Evolutionary conservation across 768 basidiomycete genomes (phyloP).

Genomic region (Auricularia auricula-judae): DNA sequence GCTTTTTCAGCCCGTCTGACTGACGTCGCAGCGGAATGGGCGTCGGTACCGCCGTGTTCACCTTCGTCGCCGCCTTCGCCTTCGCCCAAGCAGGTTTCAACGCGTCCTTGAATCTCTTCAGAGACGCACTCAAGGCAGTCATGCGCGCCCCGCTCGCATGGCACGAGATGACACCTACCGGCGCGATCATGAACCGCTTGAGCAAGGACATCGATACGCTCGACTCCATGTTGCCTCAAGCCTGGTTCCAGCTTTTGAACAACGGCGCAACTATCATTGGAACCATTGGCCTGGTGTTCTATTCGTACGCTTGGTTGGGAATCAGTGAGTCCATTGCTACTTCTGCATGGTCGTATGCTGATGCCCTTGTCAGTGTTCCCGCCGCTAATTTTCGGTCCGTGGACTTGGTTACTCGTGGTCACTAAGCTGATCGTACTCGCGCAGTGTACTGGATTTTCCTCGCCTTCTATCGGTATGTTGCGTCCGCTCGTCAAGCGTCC

Average conservation of each 20-base stretch:
- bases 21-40: background rate
- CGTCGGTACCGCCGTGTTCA: background rate
- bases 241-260: slow-evolving; percentile 31
- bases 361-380: slow-evolving; percentile 26
- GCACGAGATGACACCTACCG: slow-evolving; percentile 64
- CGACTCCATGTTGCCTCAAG: slow-evolving; percentile 38
- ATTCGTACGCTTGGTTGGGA: slow-evolving; percentile 56
- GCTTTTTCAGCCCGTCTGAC: background rate
- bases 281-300: slow-evolving; percentile 49
- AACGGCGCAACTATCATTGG: slow-evolving; percentile 27
- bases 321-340: slow-evolving; percentile 48
- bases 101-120: slow-evolving; percentile 32
- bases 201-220: slow-evolving; percentile 55
- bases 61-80: slow-evolving; percentile 22
- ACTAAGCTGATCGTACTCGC: background rate
- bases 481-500: background rate
- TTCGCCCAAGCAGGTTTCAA: slow-evolving; percentile 36
- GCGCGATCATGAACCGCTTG: slow-evolving; percentile 44
- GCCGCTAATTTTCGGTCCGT: slow-evolving; percentile 21
- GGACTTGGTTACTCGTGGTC: background rate
- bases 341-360: slow-evolving; percentile 39
- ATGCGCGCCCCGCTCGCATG: slow-evolving; percentile 52
- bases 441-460: background rate
- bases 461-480: background rate
- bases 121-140: slow-evolving; percentile 41